Evolutionary conservation across 352 stramenopile genomes (phyloP).

Genomic region (Phytophthora pinifolia): DNA sequence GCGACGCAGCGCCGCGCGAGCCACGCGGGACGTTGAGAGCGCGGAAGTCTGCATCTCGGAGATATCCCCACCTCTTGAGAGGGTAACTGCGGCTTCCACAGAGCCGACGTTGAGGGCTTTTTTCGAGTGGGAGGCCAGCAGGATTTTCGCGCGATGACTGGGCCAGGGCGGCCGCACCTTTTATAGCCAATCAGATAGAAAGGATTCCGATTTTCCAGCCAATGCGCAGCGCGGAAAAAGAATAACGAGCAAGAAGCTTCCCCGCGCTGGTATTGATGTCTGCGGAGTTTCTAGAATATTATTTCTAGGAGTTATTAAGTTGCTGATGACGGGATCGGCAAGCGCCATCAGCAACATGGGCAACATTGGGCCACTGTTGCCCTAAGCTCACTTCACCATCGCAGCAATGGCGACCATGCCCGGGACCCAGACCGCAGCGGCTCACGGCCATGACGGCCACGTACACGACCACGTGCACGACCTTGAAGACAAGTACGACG

Average conservation of each 20-base stretch:
- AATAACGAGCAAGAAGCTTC: not conserved
- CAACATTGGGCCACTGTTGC: no score
- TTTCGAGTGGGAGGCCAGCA: conserved; percentile 24
- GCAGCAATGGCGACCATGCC: no score
- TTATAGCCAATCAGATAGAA: conserved; percentile 18
- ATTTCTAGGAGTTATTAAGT: no score
- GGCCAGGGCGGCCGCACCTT: conserved; percentile 20
- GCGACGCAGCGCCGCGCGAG: conserved; percentile 21
- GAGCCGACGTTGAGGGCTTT: not conserved
- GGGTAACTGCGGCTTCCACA: not conserved
- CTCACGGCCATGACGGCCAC: conserved; percentile 18
- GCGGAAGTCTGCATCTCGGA: conserved; percentile 26
- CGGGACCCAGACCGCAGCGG: not conserved
- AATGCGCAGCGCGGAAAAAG: not conserved
- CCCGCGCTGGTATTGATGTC: not conserved
- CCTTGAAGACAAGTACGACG: conserved; percentile 19
- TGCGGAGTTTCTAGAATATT: no score
- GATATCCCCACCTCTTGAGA: conserved; percentile 8
- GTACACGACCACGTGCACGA: conserved; percentile 24
- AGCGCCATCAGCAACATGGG: no score
- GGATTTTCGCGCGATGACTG: conserved; percentile 29
- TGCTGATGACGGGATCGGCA: no score
- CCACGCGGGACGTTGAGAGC: conserved; percentile 23
- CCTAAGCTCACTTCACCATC: no score
- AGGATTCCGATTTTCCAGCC: conserved; percentile 1